Evolutionary conservation across 441 rosid genomes (phyloP).

Genomic region (Erodium chrysanthum): DNA sequence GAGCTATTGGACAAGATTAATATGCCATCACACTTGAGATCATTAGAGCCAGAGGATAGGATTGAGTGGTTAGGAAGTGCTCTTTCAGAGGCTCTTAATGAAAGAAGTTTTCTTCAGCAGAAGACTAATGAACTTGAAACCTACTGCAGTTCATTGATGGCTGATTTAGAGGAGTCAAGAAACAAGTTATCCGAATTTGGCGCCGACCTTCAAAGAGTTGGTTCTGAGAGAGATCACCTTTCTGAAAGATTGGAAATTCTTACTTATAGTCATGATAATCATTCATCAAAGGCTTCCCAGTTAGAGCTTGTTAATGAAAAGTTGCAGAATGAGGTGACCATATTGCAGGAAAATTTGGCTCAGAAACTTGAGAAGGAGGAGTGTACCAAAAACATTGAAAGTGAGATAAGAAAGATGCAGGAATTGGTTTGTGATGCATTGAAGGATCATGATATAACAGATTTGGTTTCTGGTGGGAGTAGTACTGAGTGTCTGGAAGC

Average conservation of each 20-base stretch:
- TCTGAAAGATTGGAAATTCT: slow-evolving; percentile 56
- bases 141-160: slow-evolving; percentile 47
- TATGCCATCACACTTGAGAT: slow-evolving; percentile 65
- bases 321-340: slow-evolving; percentile 41
- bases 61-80: slow-evolving; percentile 82
- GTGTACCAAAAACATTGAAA: slow-evolving; percentile 35
- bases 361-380: slow-evolving; percentile 48
- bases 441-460: slow-evolving; percentile 40
- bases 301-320: slow-evolving; percentile 51
- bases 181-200: slow-evolving; percentile 44
- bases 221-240: slow-evolving; percentile 43
- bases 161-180: slow-evolving; percentile 61
- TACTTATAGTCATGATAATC: slow-evolving; percentile 35
- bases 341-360: slow-evolving; percentile 46
- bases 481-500: slow-evolving; percentile 53
- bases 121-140: slow-evolving; percentile 59
- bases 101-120: slow-evolving; percentile 51
- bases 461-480: slow-evolving; percentile 36
- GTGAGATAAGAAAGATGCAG: slow-evolving; percentile 46
- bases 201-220: slow-evolving; percentile 43
- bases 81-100: slow-evolving; percentile 57
- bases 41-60: slow-evolving; percentile 72
- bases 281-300: slow-evolving; percentile 35
- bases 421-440: slow-evolving; percentile 52
- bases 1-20: slow-evolving; percentile 57